Evolutionary conservation across 805 yeast genomes (phyloP), one percentile per base, ranked within the genome.

Genomic region (Metschnikowia arizonensis): DNA sequence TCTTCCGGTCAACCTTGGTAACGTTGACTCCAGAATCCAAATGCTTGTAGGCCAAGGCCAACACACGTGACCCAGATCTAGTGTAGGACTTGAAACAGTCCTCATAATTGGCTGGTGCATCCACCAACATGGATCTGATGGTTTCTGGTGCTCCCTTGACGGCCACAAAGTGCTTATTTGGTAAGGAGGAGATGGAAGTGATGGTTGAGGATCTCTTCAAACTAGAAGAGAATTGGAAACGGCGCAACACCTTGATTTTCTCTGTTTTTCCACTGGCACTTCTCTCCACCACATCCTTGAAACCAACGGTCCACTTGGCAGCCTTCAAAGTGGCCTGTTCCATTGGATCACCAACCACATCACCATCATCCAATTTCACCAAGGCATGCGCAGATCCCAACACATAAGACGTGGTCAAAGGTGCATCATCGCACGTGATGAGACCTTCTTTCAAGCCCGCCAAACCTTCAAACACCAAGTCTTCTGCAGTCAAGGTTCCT

Each of bases 71-170:
- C 56, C 99, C 99, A 38, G 95, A 75, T 69, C 97, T 85, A 15
- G 98, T 93, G 62, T 86, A 93, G 10, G 88, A 81, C 66, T 90
- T 90, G 69, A 80, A 93, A 37, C 83, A 79, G 19, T 81, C 86
- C 63, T 91, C 97, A 61, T 91, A 93, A 55, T 81, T 74, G 25
- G 69, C 78, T 17, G 98, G 97, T 46, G 85, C 80, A 37, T 71
- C 72, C 35, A 64, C 56, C 50, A 93, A 68, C 87, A 93, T 88
- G 47, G 73, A 76, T 62, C 83, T 82, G 56, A 93, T 81, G 15
- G 97, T 93, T 69, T 93, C 99, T 4, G 99, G 99, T 1, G 99
- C 99, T 75, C 99, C 99, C 69, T 93, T 93, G 35, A 83, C 95
- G 53, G 96, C 83, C 37, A 89, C 93, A 53, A 88, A 74, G 46